Percentiles rank a stretch among this genome's conserved stretches.
phyloP scores from a whole-genome alignment of 2,329 filamentous ascomycete genomes.

The Fusarium albidum region DNA sequence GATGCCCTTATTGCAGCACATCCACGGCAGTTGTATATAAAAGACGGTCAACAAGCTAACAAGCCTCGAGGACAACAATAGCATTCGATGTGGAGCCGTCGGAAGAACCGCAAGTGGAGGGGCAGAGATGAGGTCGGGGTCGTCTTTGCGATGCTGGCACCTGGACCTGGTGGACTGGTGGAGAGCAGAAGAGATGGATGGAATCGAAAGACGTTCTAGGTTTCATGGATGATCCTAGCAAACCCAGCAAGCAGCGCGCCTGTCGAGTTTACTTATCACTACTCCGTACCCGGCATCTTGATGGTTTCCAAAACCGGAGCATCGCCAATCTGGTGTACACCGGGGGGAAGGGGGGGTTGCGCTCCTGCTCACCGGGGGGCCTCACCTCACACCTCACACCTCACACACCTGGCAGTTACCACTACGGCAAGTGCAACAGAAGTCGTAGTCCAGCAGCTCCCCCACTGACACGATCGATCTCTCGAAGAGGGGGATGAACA shows the following conservation, averaged over 20 bases:
- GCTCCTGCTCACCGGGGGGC: constrained; percentile 17
- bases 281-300: constrained; percentile 16
- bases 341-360: constrained; percentile 3
- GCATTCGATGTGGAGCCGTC: constrained; percentile 32
- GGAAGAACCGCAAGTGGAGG: constrained; percentile 26
- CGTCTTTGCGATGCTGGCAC: constrained; percentile 14
- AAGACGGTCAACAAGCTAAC: constrained; percentile 32
- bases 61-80: constrained; percentile 34
- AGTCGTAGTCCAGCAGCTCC: constrained; percentile 8
- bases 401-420: constrained; percentile 24
- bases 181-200: constrained; percentile 25
- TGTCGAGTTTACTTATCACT: constrained; percentile 6
- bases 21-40: constrained; percentile 29
- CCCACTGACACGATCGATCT: constrained; percentile 25
- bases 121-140: constrained; percentile 27
- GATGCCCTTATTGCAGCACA: constrained; percentile 22
- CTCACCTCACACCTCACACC: constrained; percentile 17
- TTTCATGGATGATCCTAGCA: constrained; percentile 30
- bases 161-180: constrained; percentile 18
- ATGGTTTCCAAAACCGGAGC: constrained; percentile 25
- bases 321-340: constrained; percentile 33
- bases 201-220: constrained; percentile 33
- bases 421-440: constrained; percentile 5
- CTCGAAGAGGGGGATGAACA: constrained; percentile 13
- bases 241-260: constrained; percentile 4